Evolutionary conservation across 108 stramenopile genomes (phyloP), one percentile per base, ranked within the genome.

Genomic region (Skeletonema menzelii): DNA sequence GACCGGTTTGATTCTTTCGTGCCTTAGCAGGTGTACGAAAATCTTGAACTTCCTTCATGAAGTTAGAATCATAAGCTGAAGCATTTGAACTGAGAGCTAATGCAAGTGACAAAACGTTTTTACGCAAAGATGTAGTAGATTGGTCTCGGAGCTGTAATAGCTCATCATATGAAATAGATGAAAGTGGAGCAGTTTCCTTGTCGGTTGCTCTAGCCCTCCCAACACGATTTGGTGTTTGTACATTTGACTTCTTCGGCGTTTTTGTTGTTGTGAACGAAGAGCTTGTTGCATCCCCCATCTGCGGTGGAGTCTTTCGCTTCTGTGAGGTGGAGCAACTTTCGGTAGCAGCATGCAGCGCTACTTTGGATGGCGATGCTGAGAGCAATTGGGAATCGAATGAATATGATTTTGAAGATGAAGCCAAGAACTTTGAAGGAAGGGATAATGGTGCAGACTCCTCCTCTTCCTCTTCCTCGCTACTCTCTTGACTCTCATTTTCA

Each of bases 171-270:
- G 70, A 61, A n/a, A 70, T 27, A 3, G 70, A 70, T 38, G 70
- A 59, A 8, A 70, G 58, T 40, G 40, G 30, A 46, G 28, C 17
- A n/a, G 44, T 59, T 1, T 13, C 58, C 4, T 34, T 46, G 12
- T 44, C 27, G 57, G 20, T 24, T 59, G 57, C 20, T 15, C 15
- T n/a, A 42, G 15, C 14, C 15, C 11, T 42, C 3, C 40, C 40
- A 3, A 15, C 15, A 42, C n/a, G 40, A 57, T 40, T 24, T 61
- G 35, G 8, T 27, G 28, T 7, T 20, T 57, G 27, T 4, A 70
- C 44, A 47, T 70, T 70, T 61, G 70, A 60, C 38, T 60, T 70
- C 34, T 70, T 70, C 17, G 69, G 69, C 4, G 70, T 70, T 27
- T 46, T 46, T 30, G 42, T 47, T 14, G 40, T 32, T 27, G 28